Evolutionary conservation across 805 yeast genomes (phyloP).

Genomic region (Debaryomyces tyrocola): DNA sequence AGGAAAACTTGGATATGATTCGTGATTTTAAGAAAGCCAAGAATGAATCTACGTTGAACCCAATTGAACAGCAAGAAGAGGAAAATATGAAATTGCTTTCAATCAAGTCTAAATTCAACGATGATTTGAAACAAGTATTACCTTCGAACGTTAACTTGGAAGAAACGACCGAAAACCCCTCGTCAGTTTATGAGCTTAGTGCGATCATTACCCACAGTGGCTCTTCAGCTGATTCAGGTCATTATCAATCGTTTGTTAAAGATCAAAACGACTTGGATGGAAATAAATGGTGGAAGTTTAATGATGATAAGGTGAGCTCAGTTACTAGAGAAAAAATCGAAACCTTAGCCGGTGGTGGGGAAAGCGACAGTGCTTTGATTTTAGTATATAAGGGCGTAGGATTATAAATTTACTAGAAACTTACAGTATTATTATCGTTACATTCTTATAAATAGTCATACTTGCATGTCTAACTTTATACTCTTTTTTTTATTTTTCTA

Average conservation of each 20-base stretch:
- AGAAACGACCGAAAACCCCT: slow-evolving; percentile 71
- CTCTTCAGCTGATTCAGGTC: slow-evolving; percentile 95
- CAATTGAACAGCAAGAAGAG: slow-evolving; percentile 56
- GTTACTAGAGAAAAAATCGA: slow-evolving; percentile 85
- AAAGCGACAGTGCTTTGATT: slow-evolving; percentile 91
- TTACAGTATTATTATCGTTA: too few species aligned
- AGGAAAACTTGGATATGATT: slow-evolving; percentile 67
- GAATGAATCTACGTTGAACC: slow-evolving; percentile 33
- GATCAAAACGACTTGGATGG: slow-evolving; percentile 65
- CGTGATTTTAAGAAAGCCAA: slow-evolving; percentile 70
- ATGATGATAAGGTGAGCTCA: slow-evolving; percentile 82
- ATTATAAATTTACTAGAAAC: slow-evolving; percentile 22
- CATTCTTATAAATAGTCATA: too few species aligned
- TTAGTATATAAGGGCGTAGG: slow-evolving; percentile 84
- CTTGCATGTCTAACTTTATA: too few species aligned
- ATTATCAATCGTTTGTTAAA: slow-evolving; percentile 86
- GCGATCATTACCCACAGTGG: slow-evolving; percentile 94
- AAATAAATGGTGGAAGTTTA: slow-evolving; percentile 89
- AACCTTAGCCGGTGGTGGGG: slow-evolving; percentile 93
- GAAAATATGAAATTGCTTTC: slow-evolving; percentile 50
- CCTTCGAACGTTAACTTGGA: slow-evolving; percentile 30
- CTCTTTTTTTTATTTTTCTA: slow-evolving; percentile 6
- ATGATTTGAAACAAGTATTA: slow-evolving; percentile 43
- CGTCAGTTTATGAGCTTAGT: slow-evolving; percentile 79
- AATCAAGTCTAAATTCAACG: slow-evolving; percentile 51